Conservation (phyloP, 2,329 filamentous ascomycete species). For the Penicillium brasilianum region DNA sequence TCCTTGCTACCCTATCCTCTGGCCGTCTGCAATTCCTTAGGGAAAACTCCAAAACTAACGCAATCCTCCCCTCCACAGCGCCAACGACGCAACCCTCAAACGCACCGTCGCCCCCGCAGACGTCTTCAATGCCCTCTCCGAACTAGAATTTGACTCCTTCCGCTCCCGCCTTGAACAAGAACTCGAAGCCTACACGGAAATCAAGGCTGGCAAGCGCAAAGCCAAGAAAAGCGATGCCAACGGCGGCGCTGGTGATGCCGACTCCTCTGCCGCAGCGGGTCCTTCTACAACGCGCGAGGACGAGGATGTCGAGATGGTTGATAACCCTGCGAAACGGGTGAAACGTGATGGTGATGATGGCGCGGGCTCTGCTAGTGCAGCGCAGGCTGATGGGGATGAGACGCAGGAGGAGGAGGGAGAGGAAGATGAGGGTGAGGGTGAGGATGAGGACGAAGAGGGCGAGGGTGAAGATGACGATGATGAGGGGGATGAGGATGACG, state of each 20-base stretch:
- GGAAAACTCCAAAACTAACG: neutral
- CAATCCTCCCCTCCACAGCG: constrained; percentile 45
- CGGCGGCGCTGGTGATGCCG: constrained; percentile 35
- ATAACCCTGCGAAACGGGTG: constrained; percentile 33
- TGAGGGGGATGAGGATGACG: constrained; percentile 28
- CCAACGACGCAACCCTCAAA: constrained; percentile 66
- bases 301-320: constrained; percentile 28
- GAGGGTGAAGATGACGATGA: constrained; percentile 32
- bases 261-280: constrained; percentile 16
- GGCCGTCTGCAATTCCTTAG: neutral
- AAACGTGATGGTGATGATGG: constrained; percentile 22
- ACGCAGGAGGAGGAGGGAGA: constrained; percentile 37
- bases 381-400: constrained; percentile 23
- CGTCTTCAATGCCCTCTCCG: constrained; percentile 64
- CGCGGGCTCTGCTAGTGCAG: neutral
- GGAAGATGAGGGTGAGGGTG: constrained; percentile 27
- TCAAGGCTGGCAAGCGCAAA: constrained; percentile 49
- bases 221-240: constrained; percentile 54
- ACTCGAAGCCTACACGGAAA: constrained; percentile 55
- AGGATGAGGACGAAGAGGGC: constrained; percentile 33
- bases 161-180: constrained; percentile 63
- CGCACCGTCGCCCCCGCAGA: constrained; percentile 67
- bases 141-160: constrained; percentile 67
- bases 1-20: neutral
- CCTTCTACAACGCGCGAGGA: constrained; percentile 10